These are phyloP conservation scores for Agaricus subrufescens DNA, from an alignment of 768 basidiomycete species.

Conservation along the genomic window DNA sequence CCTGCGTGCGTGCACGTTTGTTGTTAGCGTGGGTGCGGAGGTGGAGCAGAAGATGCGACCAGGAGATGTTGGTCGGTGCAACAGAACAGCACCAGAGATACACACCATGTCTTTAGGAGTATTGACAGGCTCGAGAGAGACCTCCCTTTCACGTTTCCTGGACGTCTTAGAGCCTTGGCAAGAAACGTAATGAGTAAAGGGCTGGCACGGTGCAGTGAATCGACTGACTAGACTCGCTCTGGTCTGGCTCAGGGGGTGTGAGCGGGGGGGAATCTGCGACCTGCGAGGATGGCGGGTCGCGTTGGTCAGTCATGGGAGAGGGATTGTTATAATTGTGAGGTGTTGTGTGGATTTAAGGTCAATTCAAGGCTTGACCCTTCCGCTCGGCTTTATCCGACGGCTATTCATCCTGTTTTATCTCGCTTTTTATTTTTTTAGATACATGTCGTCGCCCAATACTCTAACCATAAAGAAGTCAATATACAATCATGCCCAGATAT, in stretches of 20 bases:
- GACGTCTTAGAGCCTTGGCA: constrained; percentile 44
- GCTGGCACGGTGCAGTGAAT: constrained; percentile 6
- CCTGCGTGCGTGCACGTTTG: constrained; percentile 25
- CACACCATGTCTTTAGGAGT: constrained; percentile 41
- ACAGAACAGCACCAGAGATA: constrained; percentile 8
- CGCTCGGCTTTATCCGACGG: constrained; percentile 33
- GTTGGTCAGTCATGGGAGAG: neutral
- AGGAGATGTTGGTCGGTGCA: constrained; percentile 8
- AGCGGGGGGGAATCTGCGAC: constrained; percentile 11
- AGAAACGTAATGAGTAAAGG: constrained; percentile 10
- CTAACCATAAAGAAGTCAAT: neutral
- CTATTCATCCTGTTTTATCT: constrained; percentile 9
- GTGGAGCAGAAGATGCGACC: constrained; percentile 4
- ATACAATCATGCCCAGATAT: neutral
- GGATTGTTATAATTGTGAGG: neutral
- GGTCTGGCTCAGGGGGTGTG: constrained; percentile 10
- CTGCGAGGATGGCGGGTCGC: neutral
- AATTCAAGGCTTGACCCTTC: constrained; percentile 7
- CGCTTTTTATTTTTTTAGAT: neutral
- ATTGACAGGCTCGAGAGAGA: constrained; percentile 65
- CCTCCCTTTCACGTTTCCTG: constrained; percentile 74
- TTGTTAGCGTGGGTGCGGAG: constrained; percentile 9
- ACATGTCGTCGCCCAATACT: no score
- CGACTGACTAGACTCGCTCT: constrained; percentile 9
- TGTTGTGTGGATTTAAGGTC: constrained; percentile 2